A percentile compares a stretch with the other conserved stretches of the same genome.
phyloP scores from a whole-genome alignment of 306 rosid species.

The Datisca glomerata region DNA sequence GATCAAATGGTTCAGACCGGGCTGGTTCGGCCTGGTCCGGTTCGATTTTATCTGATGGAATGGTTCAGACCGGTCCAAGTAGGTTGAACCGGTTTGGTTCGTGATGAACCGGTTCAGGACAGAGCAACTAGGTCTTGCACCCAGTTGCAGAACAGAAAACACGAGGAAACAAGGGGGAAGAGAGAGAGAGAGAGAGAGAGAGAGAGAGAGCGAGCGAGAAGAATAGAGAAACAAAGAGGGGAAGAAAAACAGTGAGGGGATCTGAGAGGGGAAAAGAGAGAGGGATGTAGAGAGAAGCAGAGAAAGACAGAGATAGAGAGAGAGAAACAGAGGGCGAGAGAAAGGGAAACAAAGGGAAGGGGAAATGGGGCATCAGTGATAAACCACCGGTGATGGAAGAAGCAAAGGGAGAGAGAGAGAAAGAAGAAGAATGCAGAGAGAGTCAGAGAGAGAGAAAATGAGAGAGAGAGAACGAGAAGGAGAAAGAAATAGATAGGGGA shows the following conservation, averaged over 20 bases:
- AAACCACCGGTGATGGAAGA: not conserved
- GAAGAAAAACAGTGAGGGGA: not conserved
- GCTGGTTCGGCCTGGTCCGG: too few species aligned
- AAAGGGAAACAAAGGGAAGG: not conserved
- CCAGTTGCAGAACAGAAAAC: too few species aligned
- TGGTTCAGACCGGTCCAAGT: too few species aligned
- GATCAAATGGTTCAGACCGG: too few species aligned
- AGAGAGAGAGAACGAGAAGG: not conserved
- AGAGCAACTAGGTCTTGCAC: too few species aligned
- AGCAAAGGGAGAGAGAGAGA: not conserved
- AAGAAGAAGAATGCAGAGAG: not conserved
- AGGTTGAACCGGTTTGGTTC: too few species aligned
- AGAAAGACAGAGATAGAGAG: too few species aligned
- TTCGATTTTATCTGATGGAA: too few species aligned
- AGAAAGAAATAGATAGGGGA: not conserved
- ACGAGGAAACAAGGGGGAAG: not conserved
- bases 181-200: not conserved
- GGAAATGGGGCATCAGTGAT: not conserved
- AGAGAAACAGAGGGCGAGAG: not conserved
- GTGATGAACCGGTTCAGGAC: too few species aligned
- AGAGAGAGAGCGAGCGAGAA: not conserved
- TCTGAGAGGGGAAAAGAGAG: not conserved
- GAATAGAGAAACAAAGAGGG: not conserved
- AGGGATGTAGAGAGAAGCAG: not conserved
- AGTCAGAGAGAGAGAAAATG: not conserved